Evolutionary conservation across 345 rosid genomes (phyloP), one percentile per base, ranked within the genome.

Genomic region (Barbarea vulgaris): DNA sequence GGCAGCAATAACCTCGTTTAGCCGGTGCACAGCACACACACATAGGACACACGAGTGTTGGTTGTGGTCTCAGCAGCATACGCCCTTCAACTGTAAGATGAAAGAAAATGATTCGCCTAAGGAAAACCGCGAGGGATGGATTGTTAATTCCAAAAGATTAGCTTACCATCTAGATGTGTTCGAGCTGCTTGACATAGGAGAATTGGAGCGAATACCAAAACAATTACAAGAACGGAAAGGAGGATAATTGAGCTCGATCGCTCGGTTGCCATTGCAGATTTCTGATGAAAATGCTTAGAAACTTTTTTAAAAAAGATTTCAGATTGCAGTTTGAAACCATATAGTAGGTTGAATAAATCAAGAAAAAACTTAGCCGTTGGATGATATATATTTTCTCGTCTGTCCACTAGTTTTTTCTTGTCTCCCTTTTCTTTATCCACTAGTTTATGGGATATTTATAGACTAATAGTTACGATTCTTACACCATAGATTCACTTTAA

Each of bases 181-280:
- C 25, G 25, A 17, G 54, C 21, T 64, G 37, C 53, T 46, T 44
- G 55, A 64, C 69, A 64, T 25, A 24, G 55, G 30, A 27, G 69
- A 39, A n/a, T 46, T 28, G 55, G 41, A 10, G 69, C 28, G n/a
- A 68, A 33, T 39, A 76, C 64, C 1, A 68, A 60, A 51, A 37
- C 50, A 76, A 61, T 36, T 76, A 69, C 56, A 60, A 76, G 48
- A 51, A 68, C 2, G 4, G 56, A 76, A 63, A 76, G n/a, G 48
- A 76, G 14, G 48, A 42, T n/a, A 14, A 4, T 12, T 41, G 69
- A 51, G 74, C 46, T 50, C n/a, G 39, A 51, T 69, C 22, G 55
- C 4, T 67, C 1, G 9, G 14, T 60, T 42, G 64, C 39, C 79
- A 76, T 76, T 31, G 21, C 4, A 60, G 34, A 0, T 30, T 59